phyloP scores from a whole-genome alignment of 2,329 filamentous ascomycete species.

The Juglanconis sp. region DNA sequence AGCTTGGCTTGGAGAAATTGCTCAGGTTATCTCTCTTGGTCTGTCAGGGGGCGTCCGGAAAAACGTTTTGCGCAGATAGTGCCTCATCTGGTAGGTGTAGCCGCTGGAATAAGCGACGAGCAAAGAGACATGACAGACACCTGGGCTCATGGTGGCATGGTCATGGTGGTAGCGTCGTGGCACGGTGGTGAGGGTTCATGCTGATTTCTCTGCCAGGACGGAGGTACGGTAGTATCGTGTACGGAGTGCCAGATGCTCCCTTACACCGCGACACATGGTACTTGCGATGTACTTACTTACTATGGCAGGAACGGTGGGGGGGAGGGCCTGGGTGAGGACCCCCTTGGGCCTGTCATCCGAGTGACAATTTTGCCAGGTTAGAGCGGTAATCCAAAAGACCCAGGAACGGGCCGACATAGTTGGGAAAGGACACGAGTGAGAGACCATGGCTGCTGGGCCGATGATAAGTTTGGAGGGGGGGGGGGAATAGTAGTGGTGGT shows the following conservation, averaged over 20 bases:
- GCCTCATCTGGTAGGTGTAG: slow-evolving; percentile 3
- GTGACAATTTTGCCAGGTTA: background rate
- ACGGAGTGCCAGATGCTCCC: background rate
- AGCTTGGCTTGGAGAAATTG: background rate
- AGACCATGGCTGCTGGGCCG: too few species aligned
- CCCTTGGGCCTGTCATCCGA: background rate
- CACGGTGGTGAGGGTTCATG: background rate
- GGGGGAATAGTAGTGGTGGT: too few species aligned
- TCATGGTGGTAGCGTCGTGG: background rate
- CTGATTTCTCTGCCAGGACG: background rate
- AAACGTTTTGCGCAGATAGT: slow-evolving; percentile 7
- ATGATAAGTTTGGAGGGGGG: too few species aligned
- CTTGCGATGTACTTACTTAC: too few species aligned
- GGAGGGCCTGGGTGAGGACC: background rate
- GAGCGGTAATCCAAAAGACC: background rate
- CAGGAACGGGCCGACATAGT: background rate
- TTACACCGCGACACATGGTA: background rate
- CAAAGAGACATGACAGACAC: background rate
- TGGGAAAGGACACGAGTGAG: too few species aligned
- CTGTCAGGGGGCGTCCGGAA: slow-evolving; percentile 1
- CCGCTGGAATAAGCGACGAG: background rate
- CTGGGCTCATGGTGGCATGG: slow-evolving; percentile 7
- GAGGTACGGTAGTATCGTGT: background rate
- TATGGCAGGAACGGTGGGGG: background rate
- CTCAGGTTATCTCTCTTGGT: background rate